Evolutionary conservation across 2,329 filamentous ascomycete species (phyloP).

Genomic region (Alternaria alternata): DNA sequence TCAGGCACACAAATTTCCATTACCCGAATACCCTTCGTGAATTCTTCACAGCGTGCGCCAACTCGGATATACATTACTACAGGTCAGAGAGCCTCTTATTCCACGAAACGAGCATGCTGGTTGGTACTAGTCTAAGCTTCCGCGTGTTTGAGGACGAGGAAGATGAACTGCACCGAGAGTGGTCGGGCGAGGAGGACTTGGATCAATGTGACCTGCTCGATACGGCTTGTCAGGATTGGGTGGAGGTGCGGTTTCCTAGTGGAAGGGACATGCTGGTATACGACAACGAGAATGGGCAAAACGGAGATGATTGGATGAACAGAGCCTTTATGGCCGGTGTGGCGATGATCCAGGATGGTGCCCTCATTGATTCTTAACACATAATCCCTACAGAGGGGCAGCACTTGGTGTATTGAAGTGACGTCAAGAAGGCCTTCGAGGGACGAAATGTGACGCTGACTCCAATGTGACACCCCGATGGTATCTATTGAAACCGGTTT

Average conservation of each 20-base stretch:
- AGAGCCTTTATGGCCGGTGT: background rate
- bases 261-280: background rate
- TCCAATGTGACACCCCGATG: too few relatives aligned
- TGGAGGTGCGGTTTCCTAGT: background rate
- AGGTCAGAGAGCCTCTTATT: background rate
- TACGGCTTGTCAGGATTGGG: slow-evolving; percentile 6
- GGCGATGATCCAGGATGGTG: background rate
- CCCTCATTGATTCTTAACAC: background rate
- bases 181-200: too few relatives aligned
- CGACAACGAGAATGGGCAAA: background rate
- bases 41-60: slow-evolving; percentile 8
- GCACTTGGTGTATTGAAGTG: background rate
- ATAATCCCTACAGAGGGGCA: too few relatives aligned
- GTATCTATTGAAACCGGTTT: too few relatives aligned
- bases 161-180: background rate
- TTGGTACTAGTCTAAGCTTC: background rate
- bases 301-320: background rate
- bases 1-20: slow-evolving; percentile 10
- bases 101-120: background rate
- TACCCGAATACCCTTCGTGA: slow-evolving; percentile 11
- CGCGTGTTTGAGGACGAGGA: background rate
- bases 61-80: slow-evolving; percentile 6
- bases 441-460: too few relatives aligned
- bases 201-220: background rate
- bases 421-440: background rate